Evolutionary conservation across 2,329 filamentous ascomycete genomes (phyloP), one percentile per base, ranked within the genome.

Genomic region (Xylaria hypoxylon): DNA sequence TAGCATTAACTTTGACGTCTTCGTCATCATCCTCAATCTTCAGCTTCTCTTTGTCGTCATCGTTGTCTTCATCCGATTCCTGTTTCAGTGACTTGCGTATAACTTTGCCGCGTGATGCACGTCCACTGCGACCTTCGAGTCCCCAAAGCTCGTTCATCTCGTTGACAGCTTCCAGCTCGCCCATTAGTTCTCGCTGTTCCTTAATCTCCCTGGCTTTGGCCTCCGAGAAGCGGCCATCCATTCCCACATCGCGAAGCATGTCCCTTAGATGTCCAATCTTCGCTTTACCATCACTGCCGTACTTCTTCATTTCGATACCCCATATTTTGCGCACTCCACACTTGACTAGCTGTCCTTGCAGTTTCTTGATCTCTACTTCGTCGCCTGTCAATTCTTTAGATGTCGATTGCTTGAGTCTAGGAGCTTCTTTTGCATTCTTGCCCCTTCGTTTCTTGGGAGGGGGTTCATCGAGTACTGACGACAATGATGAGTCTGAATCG

Each of bases 271-370:
- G 93, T 59, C 85, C 85, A 68, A 97, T 92, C 83, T 97, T 97
- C 56, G 88, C 92, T 67, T 89, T 91, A 3, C 86, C 77, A 26
- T 94, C 92, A 62, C 90, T 87, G 1, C 85, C 86, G 73, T 87
- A 94, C 61, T 89, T 83, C 77, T 92, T 92, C 31, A 99, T 85
- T 79, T 97, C 93, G 69, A 91, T 89, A 56, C 87, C 87, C 95
- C 96, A 99, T 68, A 97, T 87, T 77, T 97, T 98, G 59, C 93
- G 91, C 62, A 97, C 88, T 33, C 95, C 95, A 75, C 95, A 99
- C 79, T 97, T 97, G 51, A 90, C 81, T 6, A 99, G 86, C 79
- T 95, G 93, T 8, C 89, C 87, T 80, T 98, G 95, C 3, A 98
- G 84, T 55, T 90, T 91, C 79, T 97, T 98, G 76, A 97, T 91